These are phyloP conservation scores for Alternaria postmessia DNA, from an alignment of 2,329 filamentous ascomycete genomes.

Conservation along the genomic window DNA sequence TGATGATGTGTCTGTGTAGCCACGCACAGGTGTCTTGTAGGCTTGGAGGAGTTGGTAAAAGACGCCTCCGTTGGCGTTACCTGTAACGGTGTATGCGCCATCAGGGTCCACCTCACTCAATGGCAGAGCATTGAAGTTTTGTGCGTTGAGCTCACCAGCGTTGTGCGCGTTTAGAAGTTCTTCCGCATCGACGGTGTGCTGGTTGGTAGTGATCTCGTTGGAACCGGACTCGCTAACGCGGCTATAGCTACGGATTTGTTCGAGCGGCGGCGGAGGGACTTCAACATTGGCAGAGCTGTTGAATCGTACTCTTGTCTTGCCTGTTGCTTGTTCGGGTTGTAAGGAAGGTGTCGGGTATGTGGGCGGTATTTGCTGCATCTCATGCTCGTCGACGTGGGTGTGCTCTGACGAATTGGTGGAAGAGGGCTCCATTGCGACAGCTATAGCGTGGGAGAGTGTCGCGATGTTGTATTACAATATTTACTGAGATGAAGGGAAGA, in stretches of 20 bases:
- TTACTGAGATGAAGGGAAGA: neutral
- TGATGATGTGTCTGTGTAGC: conserved; percentile 23
- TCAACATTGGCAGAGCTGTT: conserved; percentile 38
- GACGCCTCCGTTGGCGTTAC: conserved; percentile 40
- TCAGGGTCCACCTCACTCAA: conserved; percentile 23
- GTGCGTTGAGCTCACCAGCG: conserved; percentile 1
- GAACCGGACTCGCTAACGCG: conserved; percentile 25
- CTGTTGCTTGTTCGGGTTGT: conserved; percentile 22
- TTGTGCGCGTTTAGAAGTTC: conserved; percentile 34
- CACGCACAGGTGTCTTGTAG: conserved; percentile 36
- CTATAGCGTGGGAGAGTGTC: neutral
- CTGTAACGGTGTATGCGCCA: conserved; percentile 35
- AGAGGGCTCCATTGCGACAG: conserved; percentile 27
- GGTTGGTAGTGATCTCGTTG: conserved; percentile 18
- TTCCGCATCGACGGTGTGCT: conserved; percentile 30
- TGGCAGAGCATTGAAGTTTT: conserved; percentile 6
- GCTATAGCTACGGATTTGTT: conserved; percentile 20
- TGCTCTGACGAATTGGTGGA: conserved; percentile 22
- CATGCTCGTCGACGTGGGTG: conserved; percentile 21
- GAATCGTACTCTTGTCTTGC: conserved; percentile 35
- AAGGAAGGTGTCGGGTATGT: conserved; percentile 17
- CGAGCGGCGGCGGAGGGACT: conserved; percentile 21
- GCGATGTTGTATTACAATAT: neutral
- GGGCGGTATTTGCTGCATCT: conserved; percentile 13
- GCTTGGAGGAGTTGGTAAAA: conserved; percentile 46